A percentile compares a stretch with the other conserved stretches of the same genome.
Conservation (phyloP, 495 filamentous ascomycete genomes). For the Lindgomyces ingoldianus region DNA sequence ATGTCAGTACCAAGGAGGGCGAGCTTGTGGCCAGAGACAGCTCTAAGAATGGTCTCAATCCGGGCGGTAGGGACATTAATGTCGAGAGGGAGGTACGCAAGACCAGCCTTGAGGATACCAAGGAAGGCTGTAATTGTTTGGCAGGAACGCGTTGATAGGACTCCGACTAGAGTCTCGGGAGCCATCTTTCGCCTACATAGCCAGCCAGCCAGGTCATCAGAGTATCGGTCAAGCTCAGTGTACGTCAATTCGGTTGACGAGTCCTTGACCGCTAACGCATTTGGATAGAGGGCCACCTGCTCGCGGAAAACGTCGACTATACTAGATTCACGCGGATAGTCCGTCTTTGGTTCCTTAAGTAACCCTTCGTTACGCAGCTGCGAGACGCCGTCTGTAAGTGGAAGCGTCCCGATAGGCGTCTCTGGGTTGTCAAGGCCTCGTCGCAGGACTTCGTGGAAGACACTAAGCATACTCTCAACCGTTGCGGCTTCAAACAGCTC, state of each 20-base stretch:
- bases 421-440: not conserved
- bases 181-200: not conserved
- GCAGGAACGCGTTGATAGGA: not conserved
- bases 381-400: not conserved
- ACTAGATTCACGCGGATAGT: not conserved
- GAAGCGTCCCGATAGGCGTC: not conserved
- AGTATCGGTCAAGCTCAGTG: not conserved
- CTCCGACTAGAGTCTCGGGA: not conserved
- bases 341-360: not conserved
- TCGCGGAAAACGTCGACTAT: not conserved
- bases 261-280: not conserved
- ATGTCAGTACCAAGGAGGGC: not conserved
- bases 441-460: not conserved
- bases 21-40: not conserved
- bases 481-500: not conserved
- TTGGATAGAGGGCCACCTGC: not conserved
- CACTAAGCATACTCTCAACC: not conserved
- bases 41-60: not conserved
- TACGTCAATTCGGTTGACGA: not conserved
- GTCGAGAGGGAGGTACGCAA: not conserved
- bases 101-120: not conserved
- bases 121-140: not conserved
- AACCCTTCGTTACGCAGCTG: not conserved
- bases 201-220: not conserved
- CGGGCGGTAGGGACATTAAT: not conserved